Conservation (phyloP, 371 early-diverging fungal genomes). For the Apophysomyces ossiformis region DNA sequence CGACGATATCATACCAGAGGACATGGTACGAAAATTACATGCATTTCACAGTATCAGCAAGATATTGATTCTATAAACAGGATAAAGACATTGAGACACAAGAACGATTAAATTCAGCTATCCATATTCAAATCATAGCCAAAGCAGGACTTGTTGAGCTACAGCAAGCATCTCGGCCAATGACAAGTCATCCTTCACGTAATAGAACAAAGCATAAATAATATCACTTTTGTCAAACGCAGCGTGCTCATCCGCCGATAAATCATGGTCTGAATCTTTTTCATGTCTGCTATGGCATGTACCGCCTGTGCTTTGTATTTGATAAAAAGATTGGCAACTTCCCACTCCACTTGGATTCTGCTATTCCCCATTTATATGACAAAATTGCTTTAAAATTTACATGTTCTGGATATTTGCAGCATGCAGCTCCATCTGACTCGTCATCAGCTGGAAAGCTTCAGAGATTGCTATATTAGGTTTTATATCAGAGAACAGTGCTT, state of each 20-base stretch:
- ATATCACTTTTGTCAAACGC: background rate
- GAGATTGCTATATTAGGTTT: no score
- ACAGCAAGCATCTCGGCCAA: slow-evolving; percentile 32
- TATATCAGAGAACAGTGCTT: no score
- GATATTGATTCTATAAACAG: slow-evolving; percentile 16
- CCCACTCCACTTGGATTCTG: no score
- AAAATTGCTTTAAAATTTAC: no score
- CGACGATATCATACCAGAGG: slow-evolving; percentile 62
- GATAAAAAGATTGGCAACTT: no score
- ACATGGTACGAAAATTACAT: slow-evolving; percentile 33
- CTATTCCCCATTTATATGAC: no score
- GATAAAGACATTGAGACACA: slow-evolving; percentile 46
- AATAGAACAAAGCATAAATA: slow-evolving; percentile 24
- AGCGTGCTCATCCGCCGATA: no score
- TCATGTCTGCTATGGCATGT: background rate
- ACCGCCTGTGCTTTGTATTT: no score
- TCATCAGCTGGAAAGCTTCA: no score
- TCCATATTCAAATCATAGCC: slow-evolving; percentile 47
- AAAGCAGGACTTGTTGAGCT: slow-evolving; percentile 33
- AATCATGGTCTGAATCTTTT: no score
- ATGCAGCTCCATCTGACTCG: no score
- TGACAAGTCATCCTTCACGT: slow-evolving; percentile 38
- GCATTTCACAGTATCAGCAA: background rate
- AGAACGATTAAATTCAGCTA: slow-evolving; percentile 40
- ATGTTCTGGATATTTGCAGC: no score